A percentile compares a stretch with the other conserved stretches of the same genome.
Evolutionary conservation across 345 rosid species (phyloP).

Genomic region (Cardamine resedifolia): DNA sequence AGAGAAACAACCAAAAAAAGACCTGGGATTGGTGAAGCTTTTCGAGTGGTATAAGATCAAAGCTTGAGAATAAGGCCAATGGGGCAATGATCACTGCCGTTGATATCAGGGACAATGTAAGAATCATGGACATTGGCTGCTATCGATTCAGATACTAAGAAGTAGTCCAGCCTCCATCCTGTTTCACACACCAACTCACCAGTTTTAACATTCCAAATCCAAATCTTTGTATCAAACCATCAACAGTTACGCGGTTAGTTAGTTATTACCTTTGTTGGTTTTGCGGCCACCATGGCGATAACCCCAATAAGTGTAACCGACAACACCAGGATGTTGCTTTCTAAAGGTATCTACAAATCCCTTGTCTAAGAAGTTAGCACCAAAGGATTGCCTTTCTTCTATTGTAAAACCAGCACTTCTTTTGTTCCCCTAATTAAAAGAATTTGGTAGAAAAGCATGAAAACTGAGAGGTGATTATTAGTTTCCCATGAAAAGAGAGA

Average conservation of each 20-base stretch:
- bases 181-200: constrained; percentile 35
- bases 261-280: constrained; percentile 61
- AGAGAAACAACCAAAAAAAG: not conserved
- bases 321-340: constrained; percentile 76
- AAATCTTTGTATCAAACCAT: not conserved
- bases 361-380: constrained; percentile 65
- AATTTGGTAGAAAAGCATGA: not conserved
- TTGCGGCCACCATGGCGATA: constrained; percentile 81
- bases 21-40: not conserved
- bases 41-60: constrained; percentile 31
- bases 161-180: constrained; percentile 99
- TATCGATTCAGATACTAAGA: constrained; percentile 79
- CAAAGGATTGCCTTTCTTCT: constrained; percentile 85
- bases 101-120: constrained; percentile 77
- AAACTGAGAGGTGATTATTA: constrained; percentile 16
- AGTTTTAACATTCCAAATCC: constrained; percentile 5
- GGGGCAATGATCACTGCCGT: constrained; percentile 92
- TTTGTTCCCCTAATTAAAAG: constrained; percentile 65
- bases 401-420: constrained; percentile 91
- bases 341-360: constrained; percentile 94
- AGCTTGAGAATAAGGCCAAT: constrained; percentile 72
- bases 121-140: constrained; percentile 80
- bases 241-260: not conserved
- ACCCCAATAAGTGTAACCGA: constrained; percentile 96
- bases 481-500: not conserved